A percentile compares a stretch with the other conserved stretches of the same genome.
These are phyloP conservation scores for Aspergillus carbonarius DNA, from an alignment of 2,329 filamentous ascomycete genomes.

Conservation along the genomic window DNA sequence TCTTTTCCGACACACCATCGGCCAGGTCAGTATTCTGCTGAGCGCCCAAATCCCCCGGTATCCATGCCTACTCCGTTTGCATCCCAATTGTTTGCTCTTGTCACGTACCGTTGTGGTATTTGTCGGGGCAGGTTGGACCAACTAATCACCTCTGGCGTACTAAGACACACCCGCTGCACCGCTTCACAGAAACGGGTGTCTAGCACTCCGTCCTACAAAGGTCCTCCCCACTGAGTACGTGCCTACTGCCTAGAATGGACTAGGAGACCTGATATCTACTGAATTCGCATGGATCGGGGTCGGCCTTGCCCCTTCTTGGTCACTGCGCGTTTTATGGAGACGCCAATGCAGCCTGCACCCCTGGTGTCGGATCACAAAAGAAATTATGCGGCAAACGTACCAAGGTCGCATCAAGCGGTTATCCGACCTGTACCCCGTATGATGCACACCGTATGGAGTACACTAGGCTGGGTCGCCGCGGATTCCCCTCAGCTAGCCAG, in stretches of 20 bases:
- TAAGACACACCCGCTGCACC: neutral
- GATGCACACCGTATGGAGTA: neutral
- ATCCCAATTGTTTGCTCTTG: neutral
- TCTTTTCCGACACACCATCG: neutral
- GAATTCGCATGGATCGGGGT: neutral
- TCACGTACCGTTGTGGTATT: neutral
- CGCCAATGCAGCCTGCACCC: slow-evolving; percentile 9
- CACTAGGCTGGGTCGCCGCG: neutral
- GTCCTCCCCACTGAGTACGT: neutral
- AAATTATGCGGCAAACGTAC: neutral
- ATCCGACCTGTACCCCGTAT: neutral
- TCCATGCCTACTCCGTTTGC: neutral
- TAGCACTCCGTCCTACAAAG: neutral
- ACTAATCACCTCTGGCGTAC: neutral
- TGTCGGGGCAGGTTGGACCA: neutral
- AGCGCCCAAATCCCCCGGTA: neutral
- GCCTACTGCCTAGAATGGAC: neutral
- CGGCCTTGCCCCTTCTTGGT: neutral
- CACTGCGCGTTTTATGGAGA: neutral
- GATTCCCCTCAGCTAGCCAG: neutral
- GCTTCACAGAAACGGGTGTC: neutral
- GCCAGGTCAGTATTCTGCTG: neutral
- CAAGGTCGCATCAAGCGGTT: neutral
- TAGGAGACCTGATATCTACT: neutral
- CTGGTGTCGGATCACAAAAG: slow-evolving; percentile 1